phyloP scores from a whole-genome alignment of 1,139 yeast genomes.

The Taphrina populina region DNA sequence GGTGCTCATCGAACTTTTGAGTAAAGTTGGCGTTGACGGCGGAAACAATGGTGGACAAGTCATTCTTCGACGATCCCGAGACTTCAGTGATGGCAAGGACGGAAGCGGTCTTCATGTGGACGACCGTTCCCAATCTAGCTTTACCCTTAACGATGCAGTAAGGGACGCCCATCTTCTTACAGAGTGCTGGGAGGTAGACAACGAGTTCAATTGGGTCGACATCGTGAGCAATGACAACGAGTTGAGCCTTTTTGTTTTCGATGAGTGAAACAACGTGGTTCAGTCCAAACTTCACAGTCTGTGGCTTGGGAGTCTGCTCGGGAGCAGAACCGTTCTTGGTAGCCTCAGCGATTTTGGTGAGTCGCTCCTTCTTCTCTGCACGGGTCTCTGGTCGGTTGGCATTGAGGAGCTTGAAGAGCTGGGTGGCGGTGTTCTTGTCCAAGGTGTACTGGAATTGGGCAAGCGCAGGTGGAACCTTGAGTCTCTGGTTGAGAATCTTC shows the following conservation, averaged over 20 bases:
- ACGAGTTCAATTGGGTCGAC: constrained; percentile 99
- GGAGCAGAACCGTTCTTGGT: constrained; percentile 94
- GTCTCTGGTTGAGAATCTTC: constrained; percentile 90
- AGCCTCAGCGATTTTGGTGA: constrained; percentile 97
- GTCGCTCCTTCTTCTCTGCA: constrained; percentile 98
- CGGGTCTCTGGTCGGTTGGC: constrained; percentile 97
- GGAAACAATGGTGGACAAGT: constrained; percentile 85
- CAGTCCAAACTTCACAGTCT: constrained; percentile 80
- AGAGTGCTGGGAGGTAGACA: constrained; percentile 91
- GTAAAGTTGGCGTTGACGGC: constrained; percentile 89
- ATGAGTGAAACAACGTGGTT: constrained; percentile 95
- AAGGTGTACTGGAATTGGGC: constrained; percentile 92
- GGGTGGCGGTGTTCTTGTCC: constrained; percentile 98
- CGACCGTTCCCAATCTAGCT: constrained; percentile 97
- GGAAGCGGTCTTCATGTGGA: constrained; percentile 94
- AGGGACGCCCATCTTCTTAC: constrained; percentile 99
- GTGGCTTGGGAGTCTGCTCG: constrained; percentile 95
- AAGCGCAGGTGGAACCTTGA: constrained; percentile 98
- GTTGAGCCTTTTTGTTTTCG: constrained; percentile 97
- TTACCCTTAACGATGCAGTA: constrained; percentile 98
- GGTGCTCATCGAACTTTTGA: constrained; percentile 89
- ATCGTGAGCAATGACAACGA: constrained; percentile 95
- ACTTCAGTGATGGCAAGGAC: constrained; percentile 97
- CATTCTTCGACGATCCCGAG: constrained; percentile 87
- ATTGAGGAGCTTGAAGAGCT: constrained; percentile 93